These are phyloP conservation scores for Mesembryanthemum crystallinum DNA, from an alignment of 148 eudicot species.

Conservation along the genomic window DNA sequence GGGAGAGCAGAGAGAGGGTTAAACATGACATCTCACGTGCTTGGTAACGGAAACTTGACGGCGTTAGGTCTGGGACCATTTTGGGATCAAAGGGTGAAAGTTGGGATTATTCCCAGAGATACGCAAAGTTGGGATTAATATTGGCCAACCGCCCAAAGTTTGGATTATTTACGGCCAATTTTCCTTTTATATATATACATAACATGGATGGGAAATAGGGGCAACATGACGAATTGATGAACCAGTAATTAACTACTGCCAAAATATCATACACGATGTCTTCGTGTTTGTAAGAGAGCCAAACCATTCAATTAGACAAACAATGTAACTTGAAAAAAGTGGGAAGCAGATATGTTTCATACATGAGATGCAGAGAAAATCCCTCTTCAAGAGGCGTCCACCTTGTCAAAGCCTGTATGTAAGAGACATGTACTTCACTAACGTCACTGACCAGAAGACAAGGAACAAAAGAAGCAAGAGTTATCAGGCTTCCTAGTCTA, in stretches of 20 bases:
- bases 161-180: too few species aligned
- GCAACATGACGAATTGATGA: neutral
- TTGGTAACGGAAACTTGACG: too few species aligned
- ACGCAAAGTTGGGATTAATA: too few species aligned
- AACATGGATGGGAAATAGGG: constrained; percentile 1
- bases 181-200: too few species aligned
- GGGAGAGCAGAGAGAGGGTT: too few species aligned
- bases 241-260: neutral
- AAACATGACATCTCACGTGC: too few species aligned
- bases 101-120: too few species aligned
- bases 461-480: neutral
- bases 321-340: neutral
- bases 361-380: constrained; percentile 76
- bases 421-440: constrained; percentile 8
- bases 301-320: neutral
- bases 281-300: neutral
- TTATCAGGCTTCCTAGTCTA: constrained; percentile 6
- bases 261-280: neutral
- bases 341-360: constrained; percentile 26
- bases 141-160: too few species aligned
- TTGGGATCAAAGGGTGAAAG: too few species aligned
- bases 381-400: constrained; percentile 86
- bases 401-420: constrained; percentile 55
- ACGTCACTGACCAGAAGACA: neutral
- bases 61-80: too few species aligned